Evolutionary conservation across 805 yeast species (phyloP).

Genomic region (Pichia californica): DNA sequence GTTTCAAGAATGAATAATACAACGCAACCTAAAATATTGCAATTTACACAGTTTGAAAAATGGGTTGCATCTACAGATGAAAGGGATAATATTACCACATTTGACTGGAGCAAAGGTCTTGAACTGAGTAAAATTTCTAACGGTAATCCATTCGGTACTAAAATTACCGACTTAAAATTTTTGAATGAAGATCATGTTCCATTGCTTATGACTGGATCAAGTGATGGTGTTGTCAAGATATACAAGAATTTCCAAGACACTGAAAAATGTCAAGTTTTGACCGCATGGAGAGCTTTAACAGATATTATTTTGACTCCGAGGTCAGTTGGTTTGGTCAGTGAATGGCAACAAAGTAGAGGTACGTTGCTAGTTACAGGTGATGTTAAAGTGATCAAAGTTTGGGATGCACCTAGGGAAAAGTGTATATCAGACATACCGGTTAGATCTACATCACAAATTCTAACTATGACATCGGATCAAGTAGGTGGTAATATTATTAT

Average conservation of each 20-base stretch:
- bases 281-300: constrained; percentile 91
- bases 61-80: constrained; percentile 76
- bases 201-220: constrained; percentile 76
- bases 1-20: constrained; percentile 56
- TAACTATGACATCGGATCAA: constrained; percentile 88
- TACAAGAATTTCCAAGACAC: constrained; percentile 66
- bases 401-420: constrained; percentile 96
- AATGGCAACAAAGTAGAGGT: constrained; percentile 97
- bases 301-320: constrained; percentile 76
- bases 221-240: constrained; percentile 89
- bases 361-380: constrained; percentile 90
- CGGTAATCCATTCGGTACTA: constrained; percentile 81
- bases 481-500: constrained; percentile 87
- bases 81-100: constrained; percentile 72
- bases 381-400: constrained; percentile 79
- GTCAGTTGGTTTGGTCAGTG: constrained; percentile 77
- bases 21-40: constrained; percentile 72
- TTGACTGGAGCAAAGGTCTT: constrained; percentile 75
- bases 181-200: constrained; percentile 92
- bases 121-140: constrained; percentile 67
- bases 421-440: constrained; percentile 87
- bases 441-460: constrained; percentile 80
- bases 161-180: constrained; percentile 78
- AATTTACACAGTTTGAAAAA: constrained; percentile 87
- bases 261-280: constrained; percentile 53